These are phyloP conservation scores for Quercus lobata DNA, from an alignment of 331 rosid genomes.

Conservation along the genomic window DNA sequence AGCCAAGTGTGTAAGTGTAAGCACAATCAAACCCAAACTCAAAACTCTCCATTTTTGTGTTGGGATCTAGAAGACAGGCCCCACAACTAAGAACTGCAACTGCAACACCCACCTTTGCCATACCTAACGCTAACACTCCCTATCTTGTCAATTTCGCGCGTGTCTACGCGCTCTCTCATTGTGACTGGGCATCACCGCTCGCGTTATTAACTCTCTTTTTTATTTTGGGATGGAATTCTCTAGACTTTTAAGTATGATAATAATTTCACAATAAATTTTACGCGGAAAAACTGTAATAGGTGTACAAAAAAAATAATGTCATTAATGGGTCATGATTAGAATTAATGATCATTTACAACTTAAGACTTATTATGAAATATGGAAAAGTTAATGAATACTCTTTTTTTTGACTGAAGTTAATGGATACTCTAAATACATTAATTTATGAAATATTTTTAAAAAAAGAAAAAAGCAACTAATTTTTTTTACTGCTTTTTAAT, in stretches of 20 bases:
- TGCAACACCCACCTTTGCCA: background rate
- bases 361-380: too few species aligned
- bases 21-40: conserved; percentile 24
- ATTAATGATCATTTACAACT: too few species aligned
- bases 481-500: too few species aligned
- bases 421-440: rapidly evolving
- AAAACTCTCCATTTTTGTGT: conserved; percentile 18
- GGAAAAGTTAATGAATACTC: too few species aligned
- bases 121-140: background rate
- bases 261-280: too few species aligned
- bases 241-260: rapidly evolving
- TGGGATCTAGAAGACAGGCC: conserved; percentile 66
- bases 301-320: too few species aligned
- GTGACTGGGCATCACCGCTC: background rate
- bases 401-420: too few species aligned
- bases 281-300: rapidly evolving
- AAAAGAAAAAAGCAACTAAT: too few species aligned
- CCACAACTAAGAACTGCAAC: background rate
- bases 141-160: background rate
- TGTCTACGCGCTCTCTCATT: background rate
- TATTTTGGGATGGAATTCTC: too few species aligned
- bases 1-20: background rate
- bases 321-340: too few species aligned
- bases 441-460: too few species aligned
- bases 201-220: background rate